A percentile compares a stretch with the other conserved stretches of the same genome.
Conservation (phyloP, 129 eudicot species). For the Calendula officinalis region DNA sequence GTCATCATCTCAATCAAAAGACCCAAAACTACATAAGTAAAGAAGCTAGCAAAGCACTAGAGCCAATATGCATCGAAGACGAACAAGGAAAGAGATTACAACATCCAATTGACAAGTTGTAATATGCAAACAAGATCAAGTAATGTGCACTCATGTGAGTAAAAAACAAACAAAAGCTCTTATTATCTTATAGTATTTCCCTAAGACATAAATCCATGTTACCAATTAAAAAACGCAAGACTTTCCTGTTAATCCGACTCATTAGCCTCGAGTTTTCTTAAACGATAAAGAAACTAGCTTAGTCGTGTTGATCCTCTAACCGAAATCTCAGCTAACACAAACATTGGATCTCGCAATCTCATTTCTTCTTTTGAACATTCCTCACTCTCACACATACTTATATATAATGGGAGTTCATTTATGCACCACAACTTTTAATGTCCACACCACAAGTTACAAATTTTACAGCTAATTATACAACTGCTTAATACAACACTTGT, state of each 20-base stretch:
- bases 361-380: slow-evolving; percentile 57
- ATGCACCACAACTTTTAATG: slow-evolving; percentile 58
- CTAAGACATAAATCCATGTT: slow-evolving; percentile 20
- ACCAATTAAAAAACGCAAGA: slow-evolving; percentile 34
- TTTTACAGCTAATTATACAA: too few species aligned
- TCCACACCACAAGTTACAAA: slow-evolving; percentile 38
- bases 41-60: too few species aligned
- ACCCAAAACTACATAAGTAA: too few species aligned
- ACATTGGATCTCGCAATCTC: slow-evolving; percentile 46
- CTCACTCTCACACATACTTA: slow-evolving; percentile 75
- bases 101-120: too few species aligned
- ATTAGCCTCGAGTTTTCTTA: slow-evolving; percentile 60
- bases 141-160: too few species aligned
- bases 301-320: slow-evolving; percentile 66
- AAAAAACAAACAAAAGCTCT: slow-evolving; percentile 9
- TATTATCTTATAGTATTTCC: slow-evolving; percentile 4
- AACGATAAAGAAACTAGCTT: slow-evolving; percentile 56
- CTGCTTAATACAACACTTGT: too few species aligned
- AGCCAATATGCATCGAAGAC: too few species aligned
- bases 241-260: slow-evolving; percentile 29
- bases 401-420: too few species aligned
- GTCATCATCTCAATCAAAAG: too few species aligned
- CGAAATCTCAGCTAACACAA: slow-evolving; percentile 65
- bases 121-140: too few species aligned
- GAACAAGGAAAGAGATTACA: too few species aligned